Evolutionary conservation across 2,329 filamentous ascomycete species (phyloP), one percentile per base, ranked within the genome.

Genomic region (Colletotrichum sp.): DNA sequence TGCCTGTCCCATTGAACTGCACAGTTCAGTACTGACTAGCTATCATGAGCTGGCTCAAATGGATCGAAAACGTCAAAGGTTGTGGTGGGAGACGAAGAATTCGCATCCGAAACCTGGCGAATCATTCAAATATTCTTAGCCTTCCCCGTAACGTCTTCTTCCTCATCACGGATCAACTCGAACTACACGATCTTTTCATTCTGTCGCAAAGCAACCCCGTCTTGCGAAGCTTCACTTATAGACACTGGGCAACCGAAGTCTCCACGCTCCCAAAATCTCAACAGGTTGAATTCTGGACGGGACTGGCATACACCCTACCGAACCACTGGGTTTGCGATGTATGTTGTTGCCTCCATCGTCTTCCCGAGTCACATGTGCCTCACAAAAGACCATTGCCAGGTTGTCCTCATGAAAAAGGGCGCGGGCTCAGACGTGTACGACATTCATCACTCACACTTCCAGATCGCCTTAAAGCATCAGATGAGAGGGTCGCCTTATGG

Each of bases 21-120:
- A 0, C 6, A 5, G 12, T 13, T 52, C n/a, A 3, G 6, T 7
- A 21, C 44, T 13, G 2, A 52, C 3, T 7, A 21, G n/a, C 44
- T 52, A 24, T 21, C 10, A 52, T 52, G 44, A 1, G n/a, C 10
- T 52, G n/a, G 4, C n/a, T 13, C n/a, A 52, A 21, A 4, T 13
- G 3, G n/a, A 52, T 52, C 10, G 6, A 21, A 21, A 0, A 7
- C 44, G n/a, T 52, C 0, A 52, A 52, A 52, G 5, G 0, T 13
- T 3, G 44, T 0, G n/a, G n/a, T 21, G 10, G 44, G n/a, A 13
- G 1, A 52, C 44, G 10, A 5, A 0, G n/a, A 21, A 2, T 15
- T 52, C 44, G n/a, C n/a, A 21, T 1, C 44, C n/a, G 12, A 21
- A 5, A 21, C 44, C 4, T 5, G 21, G n/a, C n/a, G 44, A 52